A percentile compares a stretch with the other conserved stretches of the same genome.
These are phyloP conservation scores for Pseudoscleropodium purum DNA, from an alignment of 225 moss, liverwort and hornwort genomes.

Conservation along the genomic window DNA sequence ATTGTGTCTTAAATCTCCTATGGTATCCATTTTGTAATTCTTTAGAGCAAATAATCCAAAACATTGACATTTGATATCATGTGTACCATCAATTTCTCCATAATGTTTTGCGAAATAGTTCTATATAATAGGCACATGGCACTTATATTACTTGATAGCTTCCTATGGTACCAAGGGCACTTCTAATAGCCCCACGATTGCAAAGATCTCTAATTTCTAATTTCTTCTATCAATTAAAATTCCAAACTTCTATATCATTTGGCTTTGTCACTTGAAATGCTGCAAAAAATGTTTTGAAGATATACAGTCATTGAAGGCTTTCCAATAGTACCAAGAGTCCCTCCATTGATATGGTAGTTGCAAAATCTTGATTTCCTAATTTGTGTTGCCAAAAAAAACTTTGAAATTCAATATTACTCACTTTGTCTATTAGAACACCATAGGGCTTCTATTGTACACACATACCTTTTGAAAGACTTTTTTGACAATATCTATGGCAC, in stretches of 20 bases:
- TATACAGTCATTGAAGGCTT: not conserved
- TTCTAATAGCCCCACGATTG: accelerated
- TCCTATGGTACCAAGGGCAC: accelerated
- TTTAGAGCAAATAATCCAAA: not conserved
- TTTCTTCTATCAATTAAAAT: not conserved
- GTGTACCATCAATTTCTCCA: not conserved
- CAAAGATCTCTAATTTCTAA: not conserved
- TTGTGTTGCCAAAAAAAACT: accelerated
- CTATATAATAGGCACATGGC: not conserved
- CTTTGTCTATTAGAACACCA: accelerated
- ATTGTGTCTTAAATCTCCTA: not conserved
- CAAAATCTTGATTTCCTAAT: not conserved
- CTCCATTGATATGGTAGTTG: accelerated
- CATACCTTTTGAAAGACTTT: not conserved
- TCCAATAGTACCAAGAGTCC: not conserved
- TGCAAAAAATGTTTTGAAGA: not conserved
- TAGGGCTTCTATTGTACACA: accelerated
- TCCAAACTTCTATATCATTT: not conserved
- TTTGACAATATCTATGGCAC: accelerated
- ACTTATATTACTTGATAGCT: not conserved
- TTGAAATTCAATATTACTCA: not conserved
- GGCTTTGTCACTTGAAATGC: not conserved
- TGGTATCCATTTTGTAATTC: not conserved
- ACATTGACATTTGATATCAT: too few relatives aligned
- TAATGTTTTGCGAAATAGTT: not conserved